Base-by-base conservation (phyloP, 352 stramenopile genomes). In the Lagenidium sp. region DNA sequence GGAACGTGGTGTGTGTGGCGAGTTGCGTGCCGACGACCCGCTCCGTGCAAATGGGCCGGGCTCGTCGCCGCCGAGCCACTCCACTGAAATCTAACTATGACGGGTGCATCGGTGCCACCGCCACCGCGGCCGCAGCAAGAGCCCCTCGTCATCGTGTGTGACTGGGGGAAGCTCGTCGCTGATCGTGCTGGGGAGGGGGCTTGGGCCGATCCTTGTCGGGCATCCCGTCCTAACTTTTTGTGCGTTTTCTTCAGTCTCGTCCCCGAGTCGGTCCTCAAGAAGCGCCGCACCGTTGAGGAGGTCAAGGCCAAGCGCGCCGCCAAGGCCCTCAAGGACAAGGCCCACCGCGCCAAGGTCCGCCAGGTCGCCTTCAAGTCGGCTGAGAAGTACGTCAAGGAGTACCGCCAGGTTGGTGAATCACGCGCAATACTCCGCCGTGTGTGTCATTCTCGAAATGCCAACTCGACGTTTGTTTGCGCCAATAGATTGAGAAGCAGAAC, bases 311-410 rank as follows among this genome's bases (percentile, higher is more conserved):
- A 94, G 68, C 80, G 79, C 47, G 50, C 52, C 16, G 75, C 72
- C 35, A 90, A 90, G 67, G 77, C 72, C 36, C 57, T 68, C 30
- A 74, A 80, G 19, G 61, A 86, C 47, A 87, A 86, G 74, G 63
- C 78, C 20, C 79, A 92, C 77, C 74, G 80, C 62, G 79, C 83
- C 60, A 87, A 92, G 65, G 80, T 92, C 44, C 77, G 78, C 55
- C 70, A 88, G 63, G 91, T 92, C 55, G 80, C 80, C 31, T 96
- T 97, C 71, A 96, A 96, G 65, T 90, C 83, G 41, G 95, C 95
- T n/a, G 89, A 98, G 69, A 97, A 98, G 77, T 99, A 99, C 78
- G 78, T 97, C 43, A 97, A 97, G 60, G 96, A 99, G 69, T 99
- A 99, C 92, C 85, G 85, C 39, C 74, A 85, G 50, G 73, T 32